Conservation (phyloP, 306 rosid species). For the Cucurbita pepo region DNA sequence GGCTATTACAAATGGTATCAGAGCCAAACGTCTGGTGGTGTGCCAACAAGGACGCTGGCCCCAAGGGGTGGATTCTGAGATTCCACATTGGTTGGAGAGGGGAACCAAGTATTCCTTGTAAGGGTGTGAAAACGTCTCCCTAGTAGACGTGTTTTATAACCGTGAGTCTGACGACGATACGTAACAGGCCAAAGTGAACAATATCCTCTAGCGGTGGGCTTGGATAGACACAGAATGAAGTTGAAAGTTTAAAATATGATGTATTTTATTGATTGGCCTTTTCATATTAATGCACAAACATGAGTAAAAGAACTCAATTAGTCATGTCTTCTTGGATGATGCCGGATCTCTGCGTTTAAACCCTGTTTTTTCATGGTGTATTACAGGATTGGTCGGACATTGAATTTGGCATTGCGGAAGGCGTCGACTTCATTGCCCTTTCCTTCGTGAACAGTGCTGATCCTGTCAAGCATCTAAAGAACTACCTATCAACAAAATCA, state of each 20-base stretch:
- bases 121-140: too few relatives aligned
- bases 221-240: too few relatives aligned
- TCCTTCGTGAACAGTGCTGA: constrained; percentile 61
- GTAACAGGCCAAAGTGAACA: too few relatives aligned
- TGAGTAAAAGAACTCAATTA: background rate
- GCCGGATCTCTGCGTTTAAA: background rate
- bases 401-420: constrained; percentile 64
- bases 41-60: too few relatives aligned
- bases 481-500: constrained; percentile 48
- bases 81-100: too few relatives aligned
- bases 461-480: constrained; percentile 47
- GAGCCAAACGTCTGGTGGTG: too few relatives aligned
- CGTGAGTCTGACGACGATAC: too few relatives aligned
- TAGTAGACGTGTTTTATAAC: too few relatives aligned
- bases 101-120: too few relatives aligned
- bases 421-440: constrained; percentile 61
- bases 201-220: too few relatives aligned
- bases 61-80: too few relatives aligned
- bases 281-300: background rate
- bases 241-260: background rate
- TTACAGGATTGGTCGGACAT: constrained; percentile 79
- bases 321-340: background rate
- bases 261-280: background rate
- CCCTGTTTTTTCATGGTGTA: background rate
- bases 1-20: too few relatives aligned